A percentile compares a stretch with the other conserved stretches of the same genome.
Conservation (phyloP, 2,329 filamentous ascomycete species). For the Phialocephala subalpina region DNA sequence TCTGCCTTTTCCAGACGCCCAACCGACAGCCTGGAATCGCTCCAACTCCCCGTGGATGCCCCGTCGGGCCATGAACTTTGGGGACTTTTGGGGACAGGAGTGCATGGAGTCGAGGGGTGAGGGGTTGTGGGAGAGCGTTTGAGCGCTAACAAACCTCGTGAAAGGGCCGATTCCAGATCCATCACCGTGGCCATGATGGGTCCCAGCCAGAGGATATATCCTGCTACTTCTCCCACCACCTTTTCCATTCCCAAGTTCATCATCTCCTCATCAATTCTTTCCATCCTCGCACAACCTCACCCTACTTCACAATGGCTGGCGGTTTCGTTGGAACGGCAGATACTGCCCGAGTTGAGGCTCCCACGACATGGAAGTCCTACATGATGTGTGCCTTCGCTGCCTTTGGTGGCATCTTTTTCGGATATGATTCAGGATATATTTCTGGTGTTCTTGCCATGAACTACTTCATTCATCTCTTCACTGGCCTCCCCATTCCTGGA, state of each 20-base stretch:
- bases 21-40: background rate
- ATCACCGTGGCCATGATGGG: background rate
- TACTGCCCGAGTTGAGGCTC: constrained; percentile 68
- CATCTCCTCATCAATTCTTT: constrained; percentile 10
- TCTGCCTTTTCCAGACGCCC: constrained; percentile 5
- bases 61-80: background rate
- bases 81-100: background rate
- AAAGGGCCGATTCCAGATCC: constrained; percentile 23
- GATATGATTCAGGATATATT: constrained; percentile 81
- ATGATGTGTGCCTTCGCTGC: constrained; percentile 73
- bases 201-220: constrained; percentile 10
- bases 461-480: constrained; percentile 41
- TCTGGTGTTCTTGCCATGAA: constrained; percentile 67
- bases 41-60: constrained; percentile 12
- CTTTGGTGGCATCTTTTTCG: constrained; percentile 64
- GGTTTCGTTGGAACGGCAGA: constrained; percentile 49
- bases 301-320: constrained; percentile 35
- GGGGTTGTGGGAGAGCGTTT: constrained; percentile 12
- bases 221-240: background rate
- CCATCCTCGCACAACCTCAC: background rate
- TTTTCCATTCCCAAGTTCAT: background rate
- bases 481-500: constrained; percentile 27
- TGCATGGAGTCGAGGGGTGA: constrained; percentile 26
- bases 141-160: constrained; percentile 12
- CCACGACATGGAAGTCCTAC: constrained; percentile 73